phyloP scores from a whole-genome alignment of 2,329 filamentous ascomycete genomes.

The Parastagonospora nodorum region DNA sequence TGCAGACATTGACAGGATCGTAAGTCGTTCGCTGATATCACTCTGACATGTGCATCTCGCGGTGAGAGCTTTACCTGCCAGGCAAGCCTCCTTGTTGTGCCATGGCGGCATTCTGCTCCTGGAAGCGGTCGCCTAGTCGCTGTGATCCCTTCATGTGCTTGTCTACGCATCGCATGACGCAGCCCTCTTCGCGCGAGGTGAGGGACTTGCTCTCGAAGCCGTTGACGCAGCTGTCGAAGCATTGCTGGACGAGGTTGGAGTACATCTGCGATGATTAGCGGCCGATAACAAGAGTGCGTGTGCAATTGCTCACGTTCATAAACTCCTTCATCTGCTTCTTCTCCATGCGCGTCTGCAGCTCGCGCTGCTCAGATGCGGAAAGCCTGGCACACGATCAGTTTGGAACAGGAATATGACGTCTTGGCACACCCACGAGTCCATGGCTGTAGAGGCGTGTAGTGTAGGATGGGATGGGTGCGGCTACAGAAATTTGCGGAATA shows the following conservation, averaged over 20 bases:
- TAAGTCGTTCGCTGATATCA: not conserved
- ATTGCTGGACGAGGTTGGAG: slow-evolving; percentile 78
- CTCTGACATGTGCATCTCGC: not conserved
- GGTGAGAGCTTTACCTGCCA: slow-evolving; percentile 43
- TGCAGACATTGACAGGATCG: too few relatives aligned
- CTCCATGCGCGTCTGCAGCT: slow-evolving; percentile 93
- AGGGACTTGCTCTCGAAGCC: slow-evolving; percentile 98
- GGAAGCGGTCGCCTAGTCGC: slow-evolving; percentile 89
- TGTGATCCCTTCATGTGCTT: slow-evolving; percentile 94
- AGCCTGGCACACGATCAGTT: slow-evolving; percentile 58
- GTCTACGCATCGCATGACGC: slow-evolving; percentile 91
- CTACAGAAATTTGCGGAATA: not conserved
- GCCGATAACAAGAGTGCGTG: not conserved
- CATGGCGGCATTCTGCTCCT: slow-evolving; percentile 72
- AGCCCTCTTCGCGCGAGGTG: slow-evolving; percentile 84
- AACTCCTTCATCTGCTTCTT: slow-evolving; percentile 99
- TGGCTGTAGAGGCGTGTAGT: slow-evolving; percentile 12
- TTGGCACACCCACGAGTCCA: slow-evolving; percentile 44
- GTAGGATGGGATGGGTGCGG: not conserved
- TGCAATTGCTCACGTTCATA: slow-evolving; percentile 73
- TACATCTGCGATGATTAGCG: slow-evolving; percentile 61
- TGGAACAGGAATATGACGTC: not conserved
- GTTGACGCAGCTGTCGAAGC: slow-evolving; percentile 96
- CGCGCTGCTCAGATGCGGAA: slow-evolving; percentile 80
- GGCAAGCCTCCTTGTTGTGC: slow-evolving; percentile 63